phyloP scores from a whole-genome alignment of 805 yeast species.

The Yarrowia yakushimensis region DNA sequence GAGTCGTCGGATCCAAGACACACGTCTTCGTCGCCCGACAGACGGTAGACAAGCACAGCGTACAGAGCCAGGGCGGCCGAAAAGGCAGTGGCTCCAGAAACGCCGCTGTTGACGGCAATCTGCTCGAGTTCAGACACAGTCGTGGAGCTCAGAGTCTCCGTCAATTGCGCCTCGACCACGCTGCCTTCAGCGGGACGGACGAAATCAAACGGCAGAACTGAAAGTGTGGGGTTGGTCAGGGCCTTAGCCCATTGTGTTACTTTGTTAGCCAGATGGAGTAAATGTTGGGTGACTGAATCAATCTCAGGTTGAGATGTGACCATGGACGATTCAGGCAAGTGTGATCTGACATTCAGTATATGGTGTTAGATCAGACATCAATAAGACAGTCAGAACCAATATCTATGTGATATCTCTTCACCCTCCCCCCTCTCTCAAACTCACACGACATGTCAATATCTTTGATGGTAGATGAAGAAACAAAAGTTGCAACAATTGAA shows the following conservation, averaged over 20 bases:
- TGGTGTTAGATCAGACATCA: no score
- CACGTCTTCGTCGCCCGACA: slow-evolving; percentile 93
- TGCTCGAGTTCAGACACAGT: slow-evolving; percentile 16
- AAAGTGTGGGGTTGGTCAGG: slow-evolving; percentile 76
- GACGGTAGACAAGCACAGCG: slow-evolving; percentile 66
- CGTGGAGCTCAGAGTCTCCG: slow-evolving; percentile 26
- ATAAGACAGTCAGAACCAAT: no score
- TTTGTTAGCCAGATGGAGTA: no score
- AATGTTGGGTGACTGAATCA: no score
- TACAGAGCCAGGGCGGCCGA: slow-evolving; percentile 59
- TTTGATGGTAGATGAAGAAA: no score
- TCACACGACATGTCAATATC: slow-evolving; percentile 15
- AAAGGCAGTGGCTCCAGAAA: slow-evolving; percentile 41
- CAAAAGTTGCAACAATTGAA: background rate
- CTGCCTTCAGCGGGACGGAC: slow-evolving; percentile 69
- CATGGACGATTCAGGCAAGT: no score
- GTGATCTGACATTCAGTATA: no score
- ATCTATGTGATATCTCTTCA: no score
- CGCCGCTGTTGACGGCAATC: slow-evolving; percentile 28
- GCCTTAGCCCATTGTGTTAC: slow-evolving; percentile 56
- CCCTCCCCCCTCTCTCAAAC: no score
- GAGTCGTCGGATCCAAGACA: slow-evolving; percentile 68
- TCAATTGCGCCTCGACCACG: slow-evolving; percentile 57
- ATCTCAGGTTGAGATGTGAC: no score
- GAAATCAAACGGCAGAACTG: slow-evolving; percentile 85